Evolutionary conservation across 495 filamentous ascomycete species (phyloP).

Genomic region (Aspergillus conjunctus): DNA sequence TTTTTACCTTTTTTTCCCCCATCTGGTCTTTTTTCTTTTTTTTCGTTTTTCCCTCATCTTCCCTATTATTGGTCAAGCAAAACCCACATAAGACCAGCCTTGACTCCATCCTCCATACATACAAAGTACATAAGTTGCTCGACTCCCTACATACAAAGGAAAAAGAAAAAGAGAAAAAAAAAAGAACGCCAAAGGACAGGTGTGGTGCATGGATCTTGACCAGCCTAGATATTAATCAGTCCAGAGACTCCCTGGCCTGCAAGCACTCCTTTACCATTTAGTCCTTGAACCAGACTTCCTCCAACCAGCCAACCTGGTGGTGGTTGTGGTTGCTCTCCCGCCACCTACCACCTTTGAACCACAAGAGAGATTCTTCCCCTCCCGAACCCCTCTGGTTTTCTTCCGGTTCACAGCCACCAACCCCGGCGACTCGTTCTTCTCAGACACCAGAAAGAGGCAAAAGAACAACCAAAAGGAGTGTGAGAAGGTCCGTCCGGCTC

Average conservation of each 20-base stretch:
- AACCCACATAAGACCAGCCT: conserved; percentile 17
- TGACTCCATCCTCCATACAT: conserved; percentile 2
- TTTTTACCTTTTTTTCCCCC: not conserved
- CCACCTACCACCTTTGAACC: conserved; percentile 14
- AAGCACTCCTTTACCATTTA: not conserved
- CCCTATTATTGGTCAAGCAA: conserved; percentile 12
- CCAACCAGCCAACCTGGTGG: conserved; percentile 2
- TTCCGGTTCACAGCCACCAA: conserved; percentile 10
- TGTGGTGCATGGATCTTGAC: conserved; percentile 2
- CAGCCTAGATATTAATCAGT: not conserved
- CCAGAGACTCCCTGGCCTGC: not conserved
- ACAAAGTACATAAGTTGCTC: conserved; percentile 1
- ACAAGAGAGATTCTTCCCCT: conserved; percentile 8
- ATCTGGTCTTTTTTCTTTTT: not conserved
- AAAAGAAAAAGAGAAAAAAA: not conserved
- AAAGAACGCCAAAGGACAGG: not conserved
- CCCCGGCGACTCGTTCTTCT: not conserved
- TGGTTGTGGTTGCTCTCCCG: conserved; percentile 4
- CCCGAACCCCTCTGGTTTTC: conserved; percentile 7
- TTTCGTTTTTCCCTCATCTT: not conserved
- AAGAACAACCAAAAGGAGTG: not conserved
- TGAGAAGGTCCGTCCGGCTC: conserved; percentile 5
- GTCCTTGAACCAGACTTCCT: not conserved
- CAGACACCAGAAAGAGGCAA: not conserved
- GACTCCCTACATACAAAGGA: not conserved